Evolutionary conservation across 2,329 filamentous ascomycete genomes (phyloP), one percentile per base, ranked within the genome.

Genomic region (Seiridium cupressi): DNA sequence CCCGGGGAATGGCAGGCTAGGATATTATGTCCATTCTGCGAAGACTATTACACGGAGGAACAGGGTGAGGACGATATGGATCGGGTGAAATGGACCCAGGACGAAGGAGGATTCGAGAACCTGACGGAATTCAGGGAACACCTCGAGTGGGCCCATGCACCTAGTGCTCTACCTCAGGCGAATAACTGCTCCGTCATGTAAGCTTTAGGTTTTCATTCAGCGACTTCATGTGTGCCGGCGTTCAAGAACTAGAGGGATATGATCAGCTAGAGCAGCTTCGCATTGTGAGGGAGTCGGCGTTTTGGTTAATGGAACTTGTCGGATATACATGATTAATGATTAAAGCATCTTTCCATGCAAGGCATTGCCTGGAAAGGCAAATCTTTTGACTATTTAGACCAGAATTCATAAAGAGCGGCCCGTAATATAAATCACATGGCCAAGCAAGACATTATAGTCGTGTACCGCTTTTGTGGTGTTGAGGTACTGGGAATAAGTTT

Each of bases 21-120:
- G 13, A 68, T 86, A 11, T 66, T 83, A 38, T 87, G 84, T 60
- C 82, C 83, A 2, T 83, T 80, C 62, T 87, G 84, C 70, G 84
- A 87, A 64, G 79, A 82, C 51, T 81, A 80, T 59, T 76, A 74
- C 59, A 79, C 79, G 67, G 72, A 78, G 49, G 77, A 79, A 64
- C 77, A 78, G 35, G 76, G 78, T 42, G 80, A 83, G 60, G 81
- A 80, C 63, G 81, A 84, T 47, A 82, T 82, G 63, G 82, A 83
- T 51, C 68, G 77, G 42, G 74, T 80, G 55, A 76, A 73, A 35
- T 81, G 81, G 13, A 77, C 78, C 11, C 76, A 77, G 63, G 77
- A 83, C 58, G 81, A 82, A 58, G 66, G 65, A 40, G 79, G 78
- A 3, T 84, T 85, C 65, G 77, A 78, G 48, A 76, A 79, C 63